Evolutionary conservation across 2,329 filamentous ascomycete genomes (phyloP), one percentile per base, ranked within the genome.

Genomic region (Pseudomassariella vexata): DNA sequence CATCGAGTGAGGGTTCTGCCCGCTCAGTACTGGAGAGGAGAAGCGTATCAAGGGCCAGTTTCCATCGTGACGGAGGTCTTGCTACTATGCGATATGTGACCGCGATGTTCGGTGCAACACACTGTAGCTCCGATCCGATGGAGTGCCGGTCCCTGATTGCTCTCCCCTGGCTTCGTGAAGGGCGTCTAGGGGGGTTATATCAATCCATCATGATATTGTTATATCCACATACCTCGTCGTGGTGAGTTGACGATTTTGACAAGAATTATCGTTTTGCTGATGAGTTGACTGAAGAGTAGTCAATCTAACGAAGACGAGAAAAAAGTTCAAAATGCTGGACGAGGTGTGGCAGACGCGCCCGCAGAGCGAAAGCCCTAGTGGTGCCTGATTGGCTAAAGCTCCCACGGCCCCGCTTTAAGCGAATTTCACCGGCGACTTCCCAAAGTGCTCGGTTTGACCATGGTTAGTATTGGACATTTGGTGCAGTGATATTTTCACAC

Each of bases 1-100:
- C 47, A 48, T 55, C 59, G 62, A 64, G 66, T 63, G 67, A 78
- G 76, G 77, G 77, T 80, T 82, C 77, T 79, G 70, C 76, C 70
- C 60, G 76, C 77, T 76, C 76, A 68, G 61, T 75, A 68, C 66
- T 68, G 70, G 65, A 66, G 70, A 68, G 69, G 69, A 73, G 64
- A 69, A 68, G 72, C 69, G 76, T 80, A 76, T 81, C 76, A 57
- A 42, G 42, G 43, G 40, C 41, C 37, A 39, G 35, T 26, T 34
- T 10, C 39, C 32, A 39, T 17, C 21, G 24, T 14, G 14, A 24
- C 15, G 19, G 28, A 29, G n/a, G n/a, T n/a, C n/a, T n/a, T n/a
- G n/a, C n/a, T n/a, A n/a, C n/a, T n/a, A n/a, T n/a, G n/a, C n/a
- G n/a, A n/a, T n/a, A n/a, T n/a, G n/a, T n/a, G n/a, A n/a, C n/a